Evolutionary conservation across 495 filamentous ascomycete species (phyloP).

Genomic region (Podospora sp.): DNA sequence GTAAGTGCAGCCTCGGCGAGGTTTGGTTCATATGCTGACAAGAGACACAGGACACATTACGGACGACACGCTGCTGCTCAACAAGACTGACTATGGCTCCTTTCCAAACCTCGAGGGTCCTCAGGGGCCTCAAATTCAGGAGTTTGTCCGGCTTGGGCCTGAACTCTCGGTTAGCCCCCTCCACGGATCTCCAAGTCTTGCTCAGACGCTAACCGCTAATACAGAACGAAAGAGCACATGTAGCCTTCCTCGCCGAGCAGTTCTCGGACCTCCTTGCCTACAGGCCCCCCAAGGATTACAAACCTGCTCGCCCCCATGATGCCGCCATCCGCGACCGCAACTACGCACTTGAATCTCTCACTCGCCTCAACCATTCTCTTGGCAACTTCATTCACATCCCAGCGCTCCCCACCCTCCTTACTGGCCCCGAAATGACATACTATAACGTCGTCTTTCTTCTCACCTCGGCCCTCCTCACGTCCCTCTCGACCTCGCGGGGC

Average conservation of each 20-base stretch:
- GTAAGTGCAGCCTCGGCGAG: slow-evolving; percentile 36
- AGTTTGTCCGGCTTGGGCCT: slow-evolving; percentile 46
- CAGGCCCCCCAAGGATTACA: slow-evolving; percentile 48
- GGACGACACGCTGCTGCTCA: slow-evolving; percentile 34
- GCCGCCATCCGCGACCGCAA: slow-evolving; percentile 40
- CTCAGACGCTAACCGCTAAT: slow-evolving; percentile 9
- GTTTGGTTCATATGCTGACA: slow-evolving; percentile 22
- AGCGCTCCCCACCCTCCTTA: slow-evolving; percentile 26
- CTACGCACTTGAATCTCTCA: slow-evolving; percentile 34
- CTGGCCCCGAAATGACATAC: slow-evolving; percentile 29
- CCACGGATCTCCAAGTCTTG: not conserved
- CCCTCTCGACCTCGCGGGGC: slow-evolving; percentile 28
- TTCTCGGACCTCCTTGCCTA: slow-evolving; percentile 46
- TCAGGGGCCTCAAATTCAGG: slow-evolving; percentile 38
- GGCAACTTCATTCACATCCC: slow-evolving; percentile 32
- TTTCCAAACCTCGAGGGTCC: slow-evolving; percentile 47
- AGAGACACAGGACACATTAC: slow-evolving; percentile 30
- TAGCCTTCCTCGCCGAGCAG: slow-evolving; percentile 45
- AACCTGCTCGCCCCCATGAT: slow-evolving; percentile 38
- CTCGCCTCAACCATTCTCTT: slow-evolving; percentile 37
- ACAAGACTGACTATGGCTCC: slow-evolving; percentile 48
- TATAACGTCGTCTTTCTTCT: slow-evolving; percentile 35
- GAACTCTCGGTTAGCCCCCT: slow-evolving; percentile 46
- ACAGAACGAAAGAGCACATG: slow-evolving; percentile 45
- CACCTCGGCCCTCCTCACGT: slow-evolving; percentile 26